Percentiles rank a stretch among this genome's conserved stretches.
Evolutionary conservation across 345 rosid species (phyloP).

Genomic region (Combretum micranthum): DNA sequence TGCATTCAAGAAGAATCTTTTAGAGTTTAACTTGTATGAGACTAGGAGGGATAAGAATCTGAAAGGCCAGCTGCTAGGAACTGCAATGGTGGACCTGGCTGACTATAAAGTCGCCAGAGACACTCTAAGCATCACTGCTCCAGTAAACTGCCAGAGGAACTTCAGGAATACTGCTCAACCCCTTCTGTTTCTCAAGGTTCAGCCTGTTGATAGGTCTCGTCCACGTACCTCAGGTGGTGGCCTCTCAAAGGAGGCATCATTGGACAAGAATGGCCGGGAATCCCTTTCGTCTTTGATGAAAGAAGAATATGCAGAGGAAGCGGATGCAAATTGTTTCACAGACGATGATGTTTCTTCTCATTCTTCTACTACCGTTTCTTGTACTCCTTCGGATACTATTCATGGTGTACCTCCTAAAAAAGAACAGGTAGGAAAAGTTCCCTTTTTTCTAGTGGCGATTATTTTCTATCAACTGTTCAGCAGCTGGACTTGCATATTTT

Average conservation of each 20-base stretch:
- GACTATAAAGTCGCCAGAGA: constrained; percentile 64
- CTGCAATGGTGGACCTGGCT: constrained; percentile 67
- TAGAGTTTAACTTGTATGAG: constrained; percentile 79
- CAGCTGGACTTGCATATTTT: neutral
- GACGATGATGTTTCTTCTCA: constrained; percentile 81
- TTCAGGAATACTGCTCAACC: constrained; percentile 69
- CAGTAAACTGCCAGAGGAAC: constrained; percentile 72
- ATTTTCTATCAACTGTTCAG: constrained; percentile 2
- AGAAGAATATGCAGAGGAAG: constrained; percentile 79
- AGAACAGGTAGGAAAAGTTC: constrained; percentile 34
- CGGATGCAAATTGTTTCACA: constrained; percentile 56
- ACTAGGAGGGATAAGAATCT: constrained; percentile 75
- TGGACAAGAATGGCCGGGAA: constrained; percentile 40
- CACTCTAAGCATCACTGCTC: constrained; percentile 37
- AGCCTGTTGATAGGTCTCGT: constrained; percentile 37
- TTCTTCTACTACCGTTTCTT: constrained; percentile 54
- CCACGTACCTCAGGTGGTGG: constrained; percentile 27
- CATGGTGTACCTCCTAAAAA: constrained; percentile 35
- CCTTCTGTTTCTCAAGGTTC: constrained; percentile 49
- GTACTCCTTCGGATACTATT: constrained; percentile 36
- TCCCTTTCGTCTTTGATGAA: constrained; percentile 74
- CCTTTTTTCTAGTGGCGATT: neutral
- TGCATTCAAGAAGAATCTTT: constrained; percentile 49
- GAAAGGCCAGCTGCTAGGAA: constrained; percentile 58
- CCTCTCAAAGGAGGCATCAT: constrained; percentile 27